phyloP scores from a whole-genome alignment of 2,329 filamentous ascomycete genomes.

The Albophoma yamanashiensis region DNA sequence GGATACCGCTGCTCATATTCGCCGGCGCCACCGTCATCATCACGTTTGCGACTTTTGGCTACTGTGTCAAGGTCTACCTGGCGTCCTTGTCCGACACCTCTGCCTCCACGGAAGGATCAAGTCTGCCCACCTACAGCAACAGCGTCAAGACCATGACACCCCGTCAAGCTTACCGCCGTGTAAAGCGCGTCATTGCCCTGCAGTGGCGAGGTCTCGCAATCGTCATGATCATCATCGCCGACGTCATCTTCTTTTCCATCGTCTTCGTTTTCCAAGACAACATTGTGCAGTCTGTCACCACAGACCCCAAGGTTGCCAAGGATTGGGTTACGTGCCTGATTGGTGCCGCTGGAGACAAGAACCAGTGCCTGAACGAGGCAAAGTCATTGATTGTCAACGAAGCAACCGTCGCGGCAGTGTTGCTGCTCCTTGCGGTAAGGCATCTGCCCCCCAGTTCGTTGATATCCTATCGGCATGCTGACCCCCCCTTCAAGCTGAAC shows the following conservation, averaged over 20 bases:
- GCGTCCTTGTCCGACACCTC: slow-evolving; percentile 68
- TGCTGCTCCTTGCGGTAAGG: slow-evolving; percentile 71
- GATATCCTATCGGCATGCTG: slow-evolving; percentile 7
- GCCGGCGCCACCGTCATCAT: slow-evolving; percentile 65
- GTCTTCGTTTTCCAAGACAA: slow-evolving; percentile 84
- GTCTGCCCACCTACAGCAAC: slow-evolving; percentile 57
- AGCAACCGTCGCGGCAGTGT: slow-evolving; percentile 66
- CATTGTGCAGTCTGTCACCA: slow-evolving; percentile 48
- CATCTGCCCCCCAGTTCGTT: not conserved
- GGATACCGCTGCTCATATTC: slow-evolving; percentile 79
- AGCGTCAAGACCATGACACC: slow-evolving; percentile 72
- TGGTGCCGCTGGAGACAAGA: slow-evolving; percentile 43
- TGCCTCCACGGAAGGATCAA: slow-evolving; percentile 59
- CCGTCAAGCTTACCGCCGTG: slow-evolving; percentile 75
- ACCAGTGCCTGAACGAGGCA: slow-evolving; percentile 53
- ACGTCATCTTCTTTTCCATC: slow-evolving; percentile 89
- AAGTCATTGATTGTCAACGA: slow-evolving; percentile 58
- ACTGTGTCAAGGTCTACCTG: slow-evolving; percentile 93
- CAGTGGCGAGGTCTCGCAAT: slow-evolving; percentile 93
- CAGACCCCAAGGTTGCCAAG: slow-evolving; percentile 39
- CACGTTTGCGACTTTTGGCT: slow-evolving; percentile 77
- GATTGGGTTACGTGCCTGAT: slow-evolving; percentile 67
- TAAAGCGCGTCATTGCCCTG: slow-evolving; percentile 76
- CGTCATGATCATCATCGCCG: slow-evolving; percentile 78
- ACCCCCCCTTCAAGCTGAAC: slow-evolving; percentile 47